Evolutionary conservation across 805 yeast genomes (phyloP), one percentile per base, ranked within the genome.

Genomic region (Metschnikowia rubicola): DNA sequence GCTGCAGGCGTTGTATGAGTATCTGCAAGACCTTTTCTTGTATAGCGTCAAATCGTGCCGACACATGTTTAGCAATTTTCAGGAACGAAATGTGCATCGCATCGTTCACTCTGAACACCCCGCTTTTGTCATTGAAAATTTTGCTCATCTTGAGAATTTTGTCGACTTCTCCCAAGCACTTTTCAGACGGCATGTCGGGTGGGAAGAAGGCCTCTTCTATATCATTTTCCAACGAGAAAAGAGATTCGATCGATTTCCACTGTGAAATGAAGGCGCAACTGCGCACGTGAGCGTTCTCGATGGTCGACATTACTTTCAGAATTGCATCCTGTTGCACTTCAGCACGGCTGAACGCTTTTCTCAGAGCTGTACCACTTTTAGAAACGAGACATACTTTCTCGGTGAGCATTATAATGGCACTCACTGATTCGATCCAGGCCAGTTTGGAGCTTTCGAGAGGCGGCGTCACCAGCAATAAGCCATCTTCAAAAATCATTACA

Each of bases 221-320:
- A 10, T 21, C n/a, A 10, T 28, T 37, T 11, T 34, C 35, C 8
- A 36, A 42, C 1, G 33, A 10, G n/a, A 45, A 21, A 9, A 45
- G 31, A 9, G 17, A 30, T 13, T 83, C 86, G 28, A 84, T 68
- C 17, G 63, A 65, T 2, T 58, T 55, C 95, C 95, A 87, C 13
- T 68, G 66, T 1, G 12, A 19, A 15, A 37, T 33, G 30, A 37
- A 38, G 8, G 34, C 45, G 13, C 34, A 17, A 11, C 45, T 41
- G n/a, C 10, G 10, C 4, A 8, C 8, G 11, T 35, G 26, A 3
- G 45, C 32, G 4, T 17, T 29, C 26, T 46, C 49, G 12, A 41
- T 17, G 9, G 28, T 28, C 6, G 21, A 12, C 43, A 46, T 37
- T n/a, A 33, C 44, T 12, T 29, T 19, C 26, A n/a, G 8, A 12